phyloP scores from a whole-genome alignment of 2,329 filamentous ascomycete species.

The Periglandula ipomoeae region DNA sequence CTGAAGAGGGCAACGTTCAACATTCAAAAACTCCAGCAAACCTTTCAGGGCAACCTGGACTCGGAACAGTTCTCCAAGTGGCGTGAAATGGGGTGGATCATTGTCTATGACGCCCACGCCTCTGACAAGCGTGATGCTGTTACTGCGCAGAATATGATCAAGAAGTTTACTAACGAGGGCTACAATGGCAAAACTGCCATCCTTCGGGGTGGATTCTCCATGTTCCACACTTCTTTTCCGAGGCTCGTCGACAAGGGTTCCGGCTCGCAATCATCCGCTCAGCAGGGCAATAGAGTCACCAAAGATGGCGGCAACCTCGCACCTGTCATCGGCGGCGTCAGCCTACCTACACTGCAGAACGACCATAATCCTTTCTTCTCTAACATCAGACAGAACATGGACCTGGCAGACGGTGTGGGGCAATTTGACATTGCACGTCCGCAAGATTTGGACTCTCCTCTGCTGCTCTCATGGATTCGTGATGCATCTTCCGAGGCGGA shows the following conservation, averaged over 20 bases:
- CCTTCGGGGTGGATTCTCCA: slow-evolving; percentile 71
- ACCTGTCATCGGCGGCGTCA: slow-evolving; percentile 82
- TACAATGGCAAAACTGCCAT: slow-evolving; percentile 68
- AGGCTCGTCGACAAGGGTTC: slow-evolving; percentile 48
- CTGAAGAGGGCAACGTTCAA: slow-evolving; percentile 88
- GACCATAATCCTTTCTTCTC: slow-evolving; percentile 83
- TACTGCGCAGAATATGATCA: slow-evolving; percentile 76
- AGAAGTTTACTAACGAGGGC: slow-evolving; percentile 82
- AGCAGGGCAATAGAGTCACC: slow-evolving; percentile 14
- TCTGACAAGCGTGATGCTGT: slow-evolving; percentile 70
- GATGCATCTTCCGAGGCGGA: slow-evolving; percentile 57
- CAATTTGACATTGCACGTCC: slow-evolving; percentile 55
- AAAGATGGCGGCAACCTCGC: slow-evolving; percentile 33
- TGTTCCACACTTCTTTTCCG: slow-evolving; percentile 61
- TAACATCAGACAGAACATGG: slow-evolving; percentile 95
- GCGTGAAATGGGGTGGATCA: slow-evolving; percentile 63
- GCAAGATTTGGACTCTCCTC: slow-evolving; percentile 32
- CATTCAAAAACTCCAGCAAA: slow-evolving; percentile 76
- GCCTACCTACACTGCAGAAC: slow-evolving; percentile 61
- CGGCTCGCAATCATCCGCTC: slow-evolving; percentile 17
- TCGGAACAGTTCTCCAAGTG: slow-evolving; percentile 68
- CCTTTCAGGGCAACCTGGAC: slow-evolving; percentile 65
- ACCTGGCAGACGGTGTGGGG: slow-evolving; percentile 85
- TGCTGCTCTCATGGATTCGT: slow-evolving; percentile 69
- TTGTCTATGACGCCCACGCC: slow-evolving; percentile 80